Percentiles rank a stretch among this genome's conserved stretches.
These are phyloP conservation scores for Candida endomychidarum DNA, from an alignment of 805 yeast genomes.

Conservation along the genomic window DNA sequence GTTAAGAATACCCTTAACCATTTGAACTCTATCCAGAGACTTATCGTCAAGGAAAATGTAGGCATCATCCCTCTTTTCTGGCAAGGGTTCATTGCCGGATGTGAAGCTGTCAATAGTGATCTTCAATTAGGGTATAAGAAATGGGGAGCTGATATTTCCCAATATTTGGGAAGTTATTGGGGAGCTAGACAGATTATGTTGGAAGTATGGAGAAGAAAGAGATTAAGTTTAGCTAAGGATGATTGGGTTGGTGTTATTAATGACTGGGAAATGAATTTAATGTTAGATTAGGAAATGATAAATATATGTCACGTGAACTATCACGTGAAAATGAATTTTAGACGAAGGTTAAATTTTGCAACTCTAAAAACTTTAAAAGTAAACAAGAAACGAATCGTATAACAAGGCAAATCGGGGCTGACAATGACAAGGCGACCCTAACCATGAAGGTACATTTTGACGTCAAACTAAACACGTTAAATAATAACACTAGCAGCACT, in stretches of 20 bases:
- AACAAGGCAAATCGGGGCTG: too few relatives aligned
- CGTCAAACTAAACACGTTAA: too few relatives aligned
- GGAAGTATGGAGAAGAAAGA: constrained; percentile 80
- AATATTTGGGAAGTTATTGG: constrained; percentile 71
- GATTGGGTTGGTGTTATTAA: constrained; percentile 78
- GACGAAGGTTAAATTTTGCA: too few relatives aligned
- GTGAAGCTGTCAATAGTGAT: constrained; percentile 61
- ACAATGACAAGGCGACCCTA: too few relatives aligned
- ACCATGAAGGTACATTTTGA: too few relatives aligned
- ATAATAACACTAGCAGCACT: too few relatives aligned
- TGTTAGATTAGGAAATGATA: constrained; percentile 49
- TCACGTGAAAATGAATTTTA: not conserved
- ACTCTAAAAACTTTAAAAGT: too few relatives aligned
- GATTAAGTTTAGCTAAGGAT: constrained; percentile 55
- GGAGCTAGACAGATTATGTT: constrained; percentile 82
- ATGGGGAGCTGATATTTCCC: constrained; percentile 69
- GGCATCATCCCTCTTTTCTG: constrained; percentile 76
- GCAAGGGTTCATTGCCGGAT: constrained; percentile 89
- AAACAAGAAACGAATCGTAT: too few relatives aligned
- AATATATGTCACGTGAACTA: not conserved
- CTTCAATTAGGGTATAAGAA: constrained; percentile 65
- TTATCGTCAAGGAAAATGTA: constrained; percentile 55
- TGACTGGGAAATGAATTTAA: constrained; percentile 84
- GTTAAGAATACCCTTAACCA: constrained; percentile 63
- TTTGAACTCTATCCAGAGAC: constrained; percentile 57